Evolutionary conservation across 441 rosid genomes (phyloP), one percentile per base, ranked within the genome.

Genomic region (Euphorbia schlechtendalii): DNA sequence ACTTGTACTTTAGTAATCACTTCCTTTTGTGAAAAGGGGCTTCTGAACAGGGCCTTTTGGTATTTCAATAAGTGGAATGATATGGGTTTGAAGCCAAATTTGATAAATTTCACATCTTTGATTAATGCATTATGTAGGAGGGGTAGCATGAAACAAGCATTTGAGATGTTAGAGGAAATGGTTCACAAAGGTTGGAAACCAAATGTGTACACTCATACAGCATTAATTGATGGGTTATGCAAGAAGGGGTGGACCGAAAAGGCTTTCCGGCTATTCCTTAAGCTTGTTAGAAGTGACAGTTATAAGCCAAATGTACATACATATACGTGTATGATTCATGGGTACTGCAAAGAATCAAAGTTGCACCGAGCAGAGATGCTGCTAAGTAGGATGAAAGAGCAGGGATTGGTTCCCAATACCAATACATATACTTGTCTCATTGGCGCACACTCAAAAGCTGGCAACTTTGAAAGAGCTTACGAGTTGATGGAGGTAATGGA

Each of bases 161-260:
- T 92, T 69, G 96, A 84, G 75, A 78, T 76, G 83, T 74, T 92
- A 66, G 98, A 90, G 75, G 94, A 90, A 68, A 90, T 92, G 94
- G 89, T 85, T 61, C 63, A 81, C 59, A 66, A 72, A 66, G 98
- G 94, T 43, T 88, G 83, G 90, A 90, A 86, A 68, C 98, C 94
- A 3, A 88, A 90, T 76, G 96, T 90, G 36, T 90, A 90, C 65
- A 88, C 96, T 14, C 98, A 90, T 65, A 86, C 96, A 0, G 80
- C 72, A 41, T 76, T 92, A 65, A 90, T 90, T 65, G 90, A 92
- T 59, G 97, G 97, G 58, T 73, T 92, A 36, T 92, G 98, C 75
- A 90, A 83, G 84, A 88, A 89, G 69, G 89, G 96, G 9, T 90
- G 96, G 98, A 90, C 89, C 3, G 98, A 90, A 64, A 92, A 86